Conservation (phyloP, 2,329 filamentous ascomycete species). For the Penicillium sumatraense region DNA sequence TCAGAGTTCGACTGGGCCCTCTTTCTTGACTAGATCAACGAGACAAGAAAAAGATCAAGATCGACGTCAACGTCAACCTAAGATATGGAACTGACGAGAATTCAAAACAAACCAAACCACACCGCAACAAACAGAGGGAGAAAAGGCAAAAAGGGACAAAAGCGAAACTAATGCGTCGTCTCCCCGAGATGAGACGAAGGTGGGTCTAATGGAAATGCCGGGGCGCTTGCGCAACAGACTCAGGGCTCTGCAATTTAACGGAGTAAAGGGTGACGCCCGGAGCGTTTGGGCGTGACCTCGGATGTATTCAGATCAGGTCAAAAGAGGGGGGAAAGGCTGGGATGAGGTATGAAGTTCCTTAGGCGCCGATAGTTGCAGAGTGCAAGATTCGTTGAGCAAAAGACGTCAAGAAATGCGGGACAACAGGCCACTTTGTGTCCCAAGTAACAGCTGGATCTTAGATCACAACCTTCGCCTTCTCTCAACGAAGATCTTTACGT, state of each 20-base stretch:
- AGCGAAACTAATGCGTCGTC: constrained; percentile 13
- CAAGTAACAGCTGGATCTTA: constrained; percentile 14
- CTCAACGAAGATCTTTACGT: constrained; percentile 25
- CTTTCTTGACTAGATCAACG: constrained; percentile 9
- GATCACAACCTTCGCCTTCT: constrained; percentile 5
- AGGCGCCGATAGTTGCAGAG: constrained; percentile 10
- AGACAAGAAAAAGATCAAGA: constrained; percentile 6
- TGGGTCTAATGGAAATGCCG: constrained; percentile 35
- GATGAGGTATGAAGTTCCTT: not conserved
- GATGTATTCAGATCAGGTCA: constrained; percentile 3
- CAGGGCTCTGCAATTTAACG: constrained; percentile 30
- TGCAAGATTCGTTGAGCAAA: not conserved
- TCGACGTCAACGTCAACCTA: constrained; percentile 10
- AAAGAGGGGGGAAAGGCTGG: not conserved
- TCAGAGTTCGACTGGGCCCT: constrained; percentile 21
- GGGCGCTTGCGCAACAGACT: constrained; percentile 33
- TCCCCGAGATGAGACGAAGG: constrained; percentile 29
- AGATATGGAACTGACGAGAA: constrained; percentile 10
- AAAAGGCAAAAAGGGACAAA: constrained; percentile 12
- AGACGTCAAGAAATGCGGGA: constrained; percentile 9
- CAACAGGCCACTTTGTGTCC: constrained; percentile 6
- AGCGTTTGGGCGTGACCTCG: not conserved
- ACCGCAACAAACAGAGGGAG: constrained; percentile 4
- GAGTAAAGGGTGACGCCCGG: constrained; percentile 24
- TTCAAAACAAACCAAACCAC: constrained; percentile 11